Evolutionary conservation across 176 grass and related monocot genomes (phyloP).

Genomic region (Thinopyrum elongatum): DNA sequence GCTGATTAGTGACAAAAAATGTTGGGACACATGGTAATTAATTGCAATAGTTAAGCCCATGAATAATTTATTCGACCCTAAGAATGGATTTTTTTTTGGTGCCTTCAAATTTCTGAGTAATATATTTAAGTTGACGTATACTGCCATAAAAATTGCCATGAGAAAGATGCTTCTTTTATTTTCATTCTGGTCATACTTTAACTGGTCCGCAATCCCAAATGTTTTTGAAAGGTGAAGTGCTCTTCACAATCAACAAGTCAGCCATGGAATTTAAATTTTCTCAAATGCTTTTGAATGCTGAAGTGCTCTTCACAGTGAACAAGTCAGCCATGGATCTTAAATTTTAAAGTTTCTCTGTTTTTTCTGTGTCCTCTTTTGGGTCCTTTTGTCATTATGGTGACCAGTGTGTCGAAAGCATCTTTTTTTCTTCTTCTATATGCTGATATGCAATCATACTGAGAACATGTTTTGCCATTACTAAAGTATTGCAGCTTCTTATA

Average conservation of each 20-base stretch:
- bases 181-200: background rate
- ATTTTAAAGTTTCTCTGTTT: background rate
- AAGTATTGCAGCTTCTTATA: slow-evolving; percentile 6
- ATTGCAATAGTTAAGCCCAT: background rate
- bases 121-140: background rate
- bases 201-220: background rate
- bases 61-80: background rate
- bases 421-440: background rate
- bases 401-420: background rate
- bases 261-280: background rate
- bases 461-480: slow-evolving; percentile 10
- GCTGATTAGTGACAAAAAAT: background rate
- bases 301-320: background rate
- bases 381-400: background rate
- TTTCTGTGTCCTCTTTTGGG: background rate
- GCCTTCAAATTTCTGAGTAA: background rate
- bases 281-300: background rate
- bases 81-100: background rate
- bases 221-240: background rate
- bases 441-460: background rate
- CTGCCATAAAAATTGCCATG: background rate
- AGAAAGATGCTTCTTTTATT: slow-evolving; percentile 6
- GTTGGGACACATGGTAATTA: background rate
- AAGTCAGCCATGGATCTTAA: background rate
- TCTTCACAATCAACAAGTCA: slow-evolving; percentile 8